Percentiles rank a stretch among this genome's conserved stretches.
These are phyloP conservation scores for Elaeis guineensis DNA, from an alignment of 176 grass and related monocot species.

Conservation along the genomic window DNA sequence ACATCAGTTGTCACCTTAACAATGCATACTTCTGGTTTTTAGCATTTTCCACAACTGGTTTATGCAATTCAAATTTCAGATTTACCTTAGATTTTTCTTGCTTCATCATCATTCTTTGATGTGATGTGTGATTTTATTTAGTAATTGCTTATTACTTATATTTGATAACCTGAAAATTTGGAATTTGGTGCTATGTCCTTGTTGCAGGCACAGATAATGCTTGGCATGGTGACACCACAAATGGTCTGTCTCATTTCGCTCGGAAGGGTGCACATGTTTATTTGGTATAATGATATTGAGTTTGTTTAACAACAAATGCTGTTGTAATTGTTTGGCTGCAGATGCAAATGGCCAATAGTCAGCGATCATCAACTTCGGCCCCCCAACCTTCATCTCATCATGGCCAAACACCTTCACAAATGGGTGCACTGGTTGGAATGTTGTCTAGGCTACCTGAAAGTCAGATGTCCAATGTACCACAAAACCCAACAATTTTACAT, in stretches of 20 bases:
- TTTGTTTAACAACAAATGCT: constrained; percentile 15
- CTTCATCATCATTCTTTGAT: constrained; percentile 1
- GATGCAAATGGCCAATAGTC: constrained; percentile 90
- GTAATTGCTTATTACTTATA: too few relatives aligned
- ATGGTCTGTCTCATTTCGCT: constrained; percentile 42
- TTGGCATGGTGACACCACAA: constrained; percentile 77
- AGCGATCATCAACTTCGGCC: constrained; percentile 31
- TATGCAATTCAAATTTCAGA: too few relatives aligned
- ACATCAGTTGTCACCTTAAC: too few relatives aligned
- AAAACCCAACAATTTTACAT: constrained; percentile 37
- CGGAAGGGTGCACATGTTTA: too few relatives aligned
- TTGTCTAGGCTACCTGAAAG: constrained; percentile 25
- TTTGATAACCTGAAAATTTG: constrained; percentile 1
- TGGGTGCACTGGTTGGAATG: constrained; percentile 28
- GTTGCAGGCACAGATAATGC: constrained; percentile 87
- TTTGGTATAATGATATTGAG: too few relatives aligned
- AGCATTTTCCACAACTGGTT: too few relatives aligned
- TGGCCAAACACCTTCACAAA: constrained; percentile 43
- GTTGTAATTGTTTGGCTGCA: constrained; percentile 30
- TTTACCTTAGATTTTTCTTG: too few relatives aligned
- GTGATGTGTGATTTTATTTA: not conserved
- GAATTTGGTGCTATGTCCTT: not conserved
- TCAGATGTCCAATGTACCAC: constrained; percentile 18
- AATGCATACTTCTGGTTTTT: too few relatives aligned
- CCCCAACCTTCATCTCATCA: constrained; percentile 41